These are phyloP conservation scores for Spinacia oleracea DNA, from an alignment of 179 eudicot genomes.

Conservation along the genomic window DNA sequence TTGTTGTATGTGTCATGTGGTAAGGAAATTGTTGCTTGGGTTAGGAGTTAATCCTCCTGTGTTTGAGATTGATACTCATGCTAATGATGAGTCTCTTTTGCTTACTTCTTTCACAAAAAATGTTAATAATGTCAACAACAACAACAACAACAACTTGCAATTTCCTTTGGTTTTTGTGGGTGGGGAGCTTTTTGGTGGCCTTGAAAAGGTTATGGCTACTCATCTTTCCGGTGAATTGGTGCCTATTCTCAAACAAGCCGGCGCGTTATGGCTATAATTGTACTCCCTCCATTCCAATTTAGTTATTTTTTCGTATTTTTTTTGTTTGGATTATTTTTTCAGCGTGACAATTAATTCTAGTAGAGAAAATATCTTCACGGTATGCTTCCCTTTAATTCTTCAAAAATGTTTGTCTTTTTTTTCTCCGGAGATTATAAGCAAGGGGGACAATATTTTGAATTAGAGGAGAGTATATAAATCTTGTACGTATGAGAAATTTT, in stretches of 20 bases:
- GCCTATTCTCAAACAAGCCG: conserved; percentile 69
- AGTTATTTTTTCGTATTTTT: background rate
- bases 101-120: conserved; percentile 29
- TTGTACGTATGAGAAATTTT: background rate
- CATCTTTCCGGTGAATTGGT: conserved; percentile 90
- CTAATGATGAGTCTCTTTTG: conserved; percentile 45
- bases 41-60: conserved; percentile 73
- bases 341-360: background rate
- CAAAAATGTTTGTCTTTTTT: background rate
- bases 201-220: conserved; percentile 67
- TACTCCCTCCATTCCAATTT: background rate
- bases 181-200: conserved; percentile 70
- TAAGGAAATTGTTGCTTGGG: conserved; percentile 55
- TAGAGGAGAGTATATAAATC: background rate
- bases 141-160: conserved; percentile 35
- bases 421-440: no score
- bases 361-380: background rate
- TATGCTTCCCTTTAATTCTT: background rate
- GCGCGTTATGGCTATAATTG: conserved; percentile 80
- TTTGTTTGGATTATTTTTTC: background rate
- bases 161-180: conserved; percentile 81
- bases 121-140: background rate
- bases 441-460: background rate
- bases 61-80: conserved; percentile 44
- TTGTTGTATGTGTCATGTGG: conserved; percentile 89